phyloP scores from a whole-genome alignment of 371 early-diverging fungal species.

The Chytridiales sp. region DNA sequence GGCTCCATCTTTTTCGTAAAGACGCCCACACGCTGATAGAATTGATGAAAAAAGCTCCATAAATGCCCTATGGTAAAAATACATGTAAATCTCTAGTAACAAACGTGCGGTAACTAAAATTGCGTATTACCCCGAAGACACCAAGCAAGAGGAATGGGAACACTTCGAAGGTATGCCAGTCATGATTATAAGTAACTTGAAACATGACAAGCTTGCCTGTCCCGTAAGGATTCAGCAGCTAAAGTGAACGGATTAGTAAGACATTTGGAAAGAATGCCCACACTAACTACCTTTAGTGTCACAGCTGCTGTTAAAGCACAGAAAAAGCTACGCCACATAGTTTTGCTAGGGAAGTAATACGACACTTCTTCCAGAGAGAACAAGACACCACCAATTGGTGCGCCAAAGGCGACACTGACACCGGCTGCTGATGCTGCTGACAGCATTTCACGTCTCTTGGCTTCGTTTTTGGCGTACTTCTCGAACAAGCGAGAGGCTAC shows the following conservation, averaged over 20 bases:
- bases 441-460: slow-evolving; percentile 82
- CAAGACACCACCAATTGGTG: slow-evolving; percentile 95
- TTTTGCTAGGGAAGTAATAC: slow-evolving; percentile 91
- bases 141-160: slow-evolving; percentile 84
- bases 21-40: slow-evolving; percentile 41
- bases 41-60: slow-evolving; percentile 84
- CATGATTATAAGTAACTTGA: slow-evolving; percentile 87
- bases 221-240: slow-evolving; percentile 87
- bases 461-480: slow-evolving; percentile 75
- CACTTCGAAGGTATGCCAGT: slow-evolving; percentile 87
- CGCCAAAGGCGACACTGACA: slow-evolving; percentile 93
- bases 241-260: neutral
- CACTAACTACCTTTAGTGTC: slow-evolving; percentile 66
- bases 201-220: slow-evolving; percentile 93
- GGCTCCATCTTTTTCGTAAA: slow-evolving; percentile 28
- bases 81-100: slow-evolving; percentile 37
- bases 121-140: slow-evolving; percentile 71
- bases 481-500: slow-evolving; percentile 79
- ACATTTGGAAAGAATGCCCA: neutral
- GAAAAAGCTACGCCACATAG: slow-evolving; percentile 92
- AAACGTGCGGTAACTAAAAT: slow-evolving; percentile 12
- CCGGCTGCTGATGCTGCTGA: slow-evolving; percentile 94
- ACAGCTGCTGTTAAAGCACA: slow-evolving; percentile 91
- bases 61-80: slow-evolving; percentile 66
- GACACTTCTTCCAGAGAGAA: slow-evolving; percentile 96